These are phyloP conservation scores for Sungouiella thailandica DNA, from an alignment of 805 yeast genomes.

Conservation along the genomic window DNA sequence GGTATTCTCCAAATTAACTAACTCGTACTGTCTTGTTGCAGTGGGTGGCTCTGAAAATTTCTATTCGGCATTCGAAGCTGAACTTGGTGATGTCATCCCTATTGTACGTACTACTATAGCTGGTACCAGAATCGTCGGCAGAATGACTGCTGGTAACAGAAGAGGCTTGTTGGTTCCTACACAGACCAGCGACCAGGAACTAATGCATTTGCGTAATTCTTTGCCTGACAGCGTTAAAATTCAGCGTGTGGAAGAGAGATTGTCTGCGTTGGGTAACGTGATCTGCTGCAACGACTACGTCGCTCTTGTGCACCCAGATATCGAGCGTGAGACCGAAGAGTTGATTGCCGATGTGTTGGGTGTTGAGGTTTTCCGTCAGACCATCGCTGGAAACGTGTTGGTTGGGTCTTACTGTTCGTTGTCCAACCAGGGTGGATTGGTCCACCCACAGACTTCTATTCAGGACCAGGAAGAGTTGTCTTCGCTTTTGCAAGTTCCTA, in stretches of 20 bases:
- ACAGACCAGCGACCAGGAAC: slow-evolving; percentile 96
- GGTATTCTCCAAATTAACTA: slow-evolving; percentile 91
- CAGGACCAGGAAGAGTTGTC: slow-evolving; percentile 98
- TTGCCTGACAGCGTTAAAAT: slow-evolving; percentile 93
- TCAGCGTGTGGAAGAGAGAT: slow-evolving; percentile 96
- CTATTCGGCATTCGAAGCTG: slow-evolving; percentile 95
- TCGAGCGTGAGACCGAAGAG: slow-evolving; percentile 98
- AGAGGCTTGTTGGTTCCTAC: slow-evolving; percentile 96
- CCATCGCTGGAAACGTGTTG: slow-evolving; percentile 95
- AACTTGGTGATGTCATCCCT: slow-evolving; percentile 93
- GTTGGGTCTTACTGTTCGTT: slow-evolving; percentile 95
- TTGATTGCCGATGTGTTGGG: slow-evolving; percentile 96
- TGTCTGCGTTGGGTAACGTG: slow-evolving; percentile 95
- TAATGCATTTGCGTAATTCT: slow-evolving; percentile 94
- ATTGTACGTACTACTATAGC: slow-evolving; percentile 97
- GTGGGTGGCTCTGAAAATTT: slow-evolving; percentile 87
- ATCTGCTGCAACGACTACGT: slow-evolving; percentile 98
- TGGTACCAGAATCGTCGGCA: slow-evolving; percentile 95
- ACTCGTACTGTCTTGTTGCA: slow-evolving; percentile 93
- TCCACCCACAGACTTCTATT: slow-evolving; percentile 94
- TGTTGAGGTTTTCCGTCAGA: slow-evolving; percentile 98
- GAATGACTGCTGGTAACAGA: slow-evolving; percentile 98
- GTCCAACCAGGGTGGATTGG: slow-evolving; percentile 96
- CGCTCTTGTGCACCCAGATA: slow-evolving; percentile 98
- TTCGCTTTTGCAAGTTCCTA: slow-evolving; percentile 90